Evolutionary conservation across 208 protist species (phyloP).

Genomic region (Kentomonas sorsogonicus): DNA sequence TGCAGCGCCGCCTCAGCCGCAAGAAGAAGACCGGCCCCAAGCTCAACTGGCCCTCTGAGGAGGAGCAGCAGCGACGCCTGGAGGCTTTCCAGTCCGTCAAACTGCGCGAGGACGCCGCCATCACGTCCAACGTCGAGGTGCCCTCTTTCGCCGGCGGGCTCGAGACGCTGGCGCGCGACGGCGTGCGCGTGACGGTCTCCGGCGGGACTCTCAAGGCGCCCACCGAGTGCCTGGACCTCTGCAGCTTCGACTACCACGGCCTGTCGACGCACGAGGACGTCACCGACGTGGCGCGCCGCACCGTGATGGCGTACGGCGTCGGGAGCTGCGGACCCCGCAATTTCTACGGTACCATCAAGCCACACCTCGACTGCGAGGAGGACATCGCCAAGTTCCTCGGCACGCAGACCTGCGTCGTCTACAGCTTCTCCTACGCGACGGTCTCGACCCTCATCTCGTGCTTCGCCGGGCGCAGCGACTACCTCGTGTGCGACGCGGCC

Average conservation of each 20-base stretch:
- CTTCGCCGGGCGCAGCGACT: conserved; percentile 88
- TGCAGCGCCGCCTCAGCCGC: conserved; percentile 18
- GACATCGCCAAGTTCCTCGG: conserved; percentile 85
- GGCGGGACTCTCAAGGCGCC: conserved; percentile 18
- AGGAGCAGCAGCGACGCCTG: conserved; percentile 77
- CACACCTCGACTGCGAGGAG: conserved; percentile 92
- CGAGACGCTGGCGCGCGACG: conserved; percentile 43
- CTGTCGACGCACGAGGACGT: conserved; percentile 84
- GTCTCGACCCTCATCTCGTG: conserved; percentile 94
- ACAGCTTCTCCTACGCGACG: conserved; percentile 94
- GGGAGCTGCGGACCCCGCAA: conserved; percentile 96
- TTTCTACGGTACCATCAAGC: conserved; percentile 97
- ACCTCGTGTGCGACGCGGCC: conserved; percentile 90
- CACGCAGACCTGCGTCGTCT: conserved; percentile 89
- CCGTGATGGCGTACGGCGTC: conserved; percentile 93
- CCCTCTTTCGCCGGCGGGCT: conserved; percentile 33
- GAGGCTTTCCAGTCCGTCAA: conserved; percentile 51
- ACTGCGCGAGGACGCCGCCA: conserved; percentile 36
- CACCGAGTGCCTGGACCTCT: conserved; percentile 81
- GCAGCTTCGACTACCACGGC: conserved; percentile 92
- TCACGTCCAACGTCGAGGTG: conserved; percentile 41
- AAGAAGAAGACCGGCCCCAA: conserved; percentile 10
- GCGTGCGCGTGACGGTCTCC: conserved; percentile 51
- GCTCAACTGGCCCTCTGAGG: conserved; percentile 49
- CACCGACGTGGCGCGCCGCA: conserved; percentile 65